A percentile compares a stretch with the other conserved stretches of the same genome.
These are phyloP conservation scores for Theileria annulata DNA, from an alignment of 169 alveolate species.

Conservation along the genomic window DNA sequence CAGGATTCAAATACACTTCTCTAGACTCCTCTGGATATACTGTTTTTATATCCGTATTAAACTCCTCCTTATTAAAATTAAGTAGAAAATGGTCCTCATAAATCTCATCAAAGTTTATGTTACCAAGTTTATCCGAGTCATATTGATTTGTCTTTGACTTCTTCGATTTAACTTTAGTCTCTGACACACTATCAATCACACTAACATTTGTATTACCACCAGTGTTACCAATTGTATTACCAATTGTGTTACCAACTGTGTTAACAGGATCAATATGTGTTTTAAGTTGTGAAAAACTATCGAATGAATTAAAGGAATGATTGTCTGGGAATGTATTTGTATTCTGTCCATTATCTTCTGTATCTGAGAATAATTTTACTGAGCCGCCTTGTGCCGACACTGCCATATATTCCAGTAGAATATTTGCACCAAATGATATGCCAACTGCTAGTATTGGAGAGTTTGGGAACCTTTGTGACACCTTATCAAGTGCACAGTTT, in stretches of 20 bases:
- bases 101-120: too few relatives aligned
- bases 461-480: constrained; percentile 48
- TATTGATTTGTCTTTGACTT: too few relatives aligned
- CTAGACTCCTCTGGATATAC: constrained; percentile 38
- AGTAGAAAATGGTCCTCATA: neutral
- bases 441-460: constrained; percentile 50
- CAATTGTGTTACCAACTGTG: neutral
- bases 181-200: constrained; percentile 13
- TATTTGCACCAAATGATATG: constrained; percentile 52
- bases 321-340: too few relatives aligned
- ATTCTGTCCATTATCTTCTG: neutral
- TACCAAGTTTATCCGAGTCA: too few relatives aligned
- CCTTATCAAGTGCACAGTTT: constrained; percentile 37
- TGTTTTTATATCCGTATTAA: constrained; percentile 42
- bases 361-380: neutral
- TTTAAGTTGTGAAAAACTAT: neutral
- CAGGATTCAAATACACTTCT: constrained; percentile 28
- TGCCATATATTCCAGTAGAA: constrained; percentile 58
- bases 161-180: constrained; percentile 36
- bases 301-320: neutral
- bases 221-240: neutral
- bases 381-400: constrained; percentile 32
- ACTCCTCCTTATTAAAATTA: constrained; percentile 30
- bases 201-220: constrained; percentile 19
- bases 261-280: neutral